Base-by-base conservation (phyloP, 176 grass and related monocot species). In the Juncus inflexus region DNA sequence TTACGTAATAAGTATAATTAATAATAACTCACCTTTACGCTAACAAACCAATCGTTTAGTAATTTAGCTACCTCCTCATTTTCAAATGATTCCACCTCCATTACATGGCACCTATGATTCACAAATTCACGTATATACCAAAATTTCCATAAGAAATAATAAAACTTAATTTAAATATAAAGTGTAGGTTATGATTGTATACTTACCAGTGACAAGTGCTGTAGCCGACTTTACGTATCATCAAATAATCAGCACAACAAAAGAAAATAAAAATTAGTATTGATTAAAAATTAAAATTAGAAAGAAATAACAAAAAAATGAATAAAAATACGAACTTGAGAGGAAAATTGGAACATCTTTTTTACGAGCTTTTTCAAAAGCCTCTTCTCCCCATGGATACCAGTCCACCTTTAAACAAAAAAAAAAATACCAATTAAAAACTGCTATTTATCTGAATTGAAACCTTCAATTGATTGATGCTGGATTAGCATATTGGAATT, bases 41-140 rank as follows among this genome's bases (percentile, higher is more conserved):
- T 96, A 71, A 96, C 87, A 81, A 96, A 96, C 77, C 79, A 91
- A 19, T 96, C 84, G 68, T 91, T 96, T 60, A 96, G 63, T 66
- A 91, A 76, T 81, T 88, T 88, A 3, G 92, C 82, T 69, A 96
- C 70, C 56, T 96, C 87, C 53, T 91, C 87, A 52, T 86, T 87
- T 80, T 96, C 87, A 63, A 96, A 96, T 40, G 92, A 96, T 60
- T 96, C 87, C 9, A 91, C 92, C 56, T 96, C 87, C 92, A 96
- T 96, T 1, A 96, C 92, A 81, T 96, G 92, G 55, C 87, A 96
- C 92, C 92, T 96, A 68, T 68, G 58, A 60, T 75, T n/a, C 52
- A 72, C 50, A 52, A 58, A 70, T 2, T 6, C 9, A 58, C 2
- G 73, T 9, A 45, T 59, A 60, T 42, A 3, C 3, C 28, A 42